These are phyloP conservation scores for Solanum bukasovii DNA, from an alignment of 257 asterid species.

Conservation along the genomic window DNA sequence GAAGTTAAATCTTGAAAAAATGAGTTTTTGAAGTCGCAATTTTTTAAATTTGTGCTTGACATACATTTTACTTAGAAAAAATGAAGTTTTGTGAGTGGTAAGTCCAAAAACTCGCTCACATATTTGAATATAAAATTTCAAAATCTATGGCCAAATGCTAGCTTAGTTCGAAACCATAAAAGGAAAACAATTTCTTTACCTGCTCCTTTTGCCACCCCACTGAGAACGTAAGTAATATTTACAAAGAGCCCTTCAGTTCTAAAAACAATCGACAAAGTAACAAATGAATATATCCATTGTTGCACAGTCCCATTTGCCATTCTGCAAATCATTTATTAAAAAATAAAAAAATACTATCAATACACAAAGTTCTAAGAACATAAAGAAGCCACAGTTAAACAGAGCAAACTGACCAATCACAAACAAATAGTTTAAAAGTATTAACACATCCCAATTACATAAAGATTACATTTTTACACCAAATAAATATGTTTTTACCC, in stretches of 20 bases:
- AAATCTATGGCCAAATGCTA: not conserved
- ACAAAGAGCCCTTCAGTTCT: conserved; percentile 23
- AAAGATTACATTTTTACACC: not conserved
- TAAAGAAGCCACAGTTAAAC: not conserved
- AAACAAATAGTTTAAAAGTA: not conserved
- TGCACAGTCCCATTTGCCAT: conserved; percentile 18
- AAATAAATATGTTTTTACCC: not conserved
- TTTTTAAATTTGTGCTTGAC: not conserved
- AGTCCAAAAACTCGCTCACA: not conserved
- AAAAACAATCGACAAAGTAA: conserved; percentile 5
- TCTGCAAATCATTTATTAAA: conserved; percentile 10
- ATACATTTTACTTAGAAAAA: not conserved
- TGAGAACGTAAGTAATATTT: conserved; percentile 34
- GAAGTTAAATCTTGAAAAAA: not conserved
- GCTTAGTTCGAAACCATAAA: not conserved
- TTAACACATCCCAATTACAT: not conserved
- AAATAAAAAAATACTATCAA: not conserved
- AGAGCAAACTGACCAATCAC: not conserved
- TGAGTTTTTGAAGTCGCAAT: not conserved
- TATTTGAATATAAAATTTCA: not conserved
- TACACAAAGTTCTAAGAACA: not conserved
- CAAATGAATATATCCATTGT: conserved; percentile 20
- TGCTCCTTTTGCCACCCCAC: conserved; percentile 63
- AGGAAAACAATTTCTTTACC: conserved; percentile 17
- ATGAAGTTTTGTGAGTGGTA: not conserved